Base-by-base conservation (phyloP, 306 rosid species). In the Crataegus laevigata region DNA sequence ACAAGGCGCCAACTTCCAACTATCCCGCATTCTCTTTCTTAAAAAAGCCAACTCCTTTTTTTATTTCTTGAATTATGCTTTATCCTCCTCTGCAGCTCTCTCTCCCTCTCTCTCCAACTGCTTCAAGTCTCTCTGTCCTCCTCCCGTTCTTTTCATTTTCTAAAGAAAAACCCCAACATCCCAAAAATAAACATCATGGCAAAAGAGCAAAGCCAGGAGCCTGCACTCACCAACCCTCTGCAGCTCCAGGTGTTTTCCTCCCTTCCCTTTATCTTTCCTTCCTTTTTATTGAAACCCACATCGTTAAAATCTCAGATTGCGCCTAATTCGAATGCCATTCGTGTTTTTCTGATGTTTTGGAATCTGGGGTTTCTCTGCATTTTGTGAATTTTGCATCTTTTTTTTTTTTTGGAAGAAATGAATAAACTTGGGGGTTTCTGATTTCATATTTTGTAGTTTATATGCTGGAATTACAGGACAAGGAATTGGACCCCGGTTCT, bases 381-480 rank as follows among this genome's bases (percentile, higher is more conserved):
- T 78, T 47, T 68, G 26, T 40, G 60, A 73, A 60, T 32, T 21
- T 71, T 7, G 63, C 62, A 36, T 38, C 34, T 68, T 61, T 72
- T 40, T 40, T 36, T 59, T 15, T 15, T 17, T 43, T 12, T 5
- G 19, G 18, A 60, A 74, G 19, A 64, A 17, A 65, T 75, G 15
- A 64, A 26, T 58, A 6, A 59, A 42, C 66, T 51, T 57, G 12
- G 54, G 68, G 77, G 30, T 57, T 21, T 65, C 63, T 66, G 66
- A 66, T 66, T 36, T 74, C 8, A 28, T 14, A 24, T 57, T 21
- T 70, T 51, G 43, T 6, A 66, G 26, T 19, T 65, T 54, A 51
- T 47, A 68, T 77, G 80, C 52, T 54, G 80, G 18, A 74, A 57
- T 86, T 78, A 38, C 96, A 93, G 97, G 85, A 78, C 30, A 89